A percentile compares a stretch with the other conserved stretches of the same genome.
Conservation (phyloP, 805 yeast genomes). For the Grigorovia humatica region DNA sequence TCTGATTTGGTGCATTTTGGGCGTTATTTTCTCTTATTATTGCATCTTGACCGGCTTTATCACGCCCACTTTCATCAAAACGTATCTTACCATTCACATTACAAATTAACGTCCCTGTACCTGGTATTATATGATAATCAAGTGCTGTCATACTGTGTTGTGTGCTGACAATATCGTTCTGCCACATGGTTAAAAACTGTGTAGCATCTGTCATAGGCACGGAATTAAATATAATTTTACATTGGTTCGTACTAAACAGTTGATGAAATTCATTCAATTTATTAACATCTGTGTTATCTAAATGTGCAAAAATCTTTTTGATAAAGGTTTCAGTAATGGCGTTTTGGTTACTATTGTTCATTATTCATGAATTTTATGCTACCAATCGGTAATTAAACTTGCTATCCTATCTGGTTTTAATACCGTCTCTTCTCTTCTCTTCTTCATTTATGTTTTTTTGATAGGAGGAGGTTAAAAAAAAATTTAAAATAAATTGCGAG, state of each 20-base stretch:
- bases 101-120: constrained; percentile 44
- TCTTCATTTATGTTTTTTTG: neutral
- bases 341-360: constrained; percentile 9
- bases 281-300: constrained; percentile 26
- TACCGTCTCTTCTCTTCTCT: neutral
- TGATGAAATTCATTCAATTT: constrained; percentile 22
- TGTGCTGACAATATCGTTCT: constrained; percentile 31
- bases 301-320: constrained; percentile 27
- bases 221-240: constrained; percentile 24
- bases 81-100: constrained; percentile 49
- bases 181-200: constrained; percentile 26
- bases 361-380: neutral
- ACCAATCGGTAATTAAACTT: too few species aligned
- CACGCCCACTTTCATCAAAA: constrained; percentile 68
- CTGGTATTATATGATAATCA: constrained; percentile 61
- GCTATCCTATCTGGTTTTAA: too few species aligned
- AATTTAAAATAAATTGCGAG: too few species aligned
- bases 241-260: constrained; percentile 12
- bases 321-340: constrained; percentile 25
- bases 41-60: constrained; percentile 54
- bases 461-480: too few species aligned
- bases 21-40: constrained; percentile 29
- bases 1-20: constrained; percentile 4
- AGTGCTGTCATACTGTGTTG: constrained; percentile 54
- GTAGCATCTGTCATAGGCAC: constrained; percentile 23